Base-by-base conservation (phyloP, 805 yeast genomes). In the Hagleromyces aurorensis region DNA sequence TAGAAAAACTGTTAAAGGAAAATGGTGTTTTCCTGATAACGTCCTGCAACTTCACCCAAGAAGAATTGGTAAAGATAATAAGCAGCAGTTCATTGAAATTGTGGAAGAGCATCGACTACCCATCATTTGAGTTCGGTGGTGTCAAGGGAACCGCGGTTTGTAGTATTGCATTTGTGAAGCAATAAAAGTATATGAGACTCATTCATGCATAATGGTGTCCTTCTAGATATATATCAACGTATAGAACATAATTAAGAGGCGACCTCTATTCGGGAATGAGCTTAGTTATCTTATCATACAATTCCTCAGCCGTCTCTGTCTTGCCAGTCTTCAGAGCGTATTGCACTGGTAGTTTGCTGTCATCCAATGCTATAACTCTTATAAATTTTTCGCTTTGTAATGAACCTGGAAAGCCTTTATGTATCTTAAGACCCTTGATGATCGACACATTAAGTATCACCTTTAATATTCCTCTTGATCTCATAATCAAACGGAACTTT, bases 1-100 rank as follows among this genome's bases (percentile, higher is more conserved):
- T 84, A 13, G 61, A 63, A 25, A 66, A 68, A 32, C 43, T 83
- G 30, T 58, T 91, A 56, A 65, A 67, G 23, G 39, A 53, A 9
- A 68, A 63, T n/a, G 72, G 76, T 13, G 70, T 89, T 0, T 53
- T 78, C 5, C 55, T 91, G 19, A 77, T 91, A 21, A 91, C 98
- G 0, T 82, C 95, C 15, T 91, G 99, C 56, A 91, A 91, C 55
- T 91, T 91, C 55, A 89, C 97, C 1, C 80, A 82, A 46, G 59
- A 62, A 0, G 98, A 91, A 52, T 66, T 91, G 29, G 63, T 64
- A 2, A 57, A 58, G 15, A 64, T 81, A 20, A 62, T 78, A 3
- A 63, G 67, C 19, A 59, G 60, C 10, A 64, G 63, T 10, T 50
- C 53, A 3, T 60, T 83, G 34, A 55, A 61, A 44, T 70, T 70